A percentile compares a stretch with the other conserved stretches of the same genome.
Conservation (phyloP, 2,329 filamentous ascomycete genomes). For the Pseudogymnoascus sp. region DNA sequence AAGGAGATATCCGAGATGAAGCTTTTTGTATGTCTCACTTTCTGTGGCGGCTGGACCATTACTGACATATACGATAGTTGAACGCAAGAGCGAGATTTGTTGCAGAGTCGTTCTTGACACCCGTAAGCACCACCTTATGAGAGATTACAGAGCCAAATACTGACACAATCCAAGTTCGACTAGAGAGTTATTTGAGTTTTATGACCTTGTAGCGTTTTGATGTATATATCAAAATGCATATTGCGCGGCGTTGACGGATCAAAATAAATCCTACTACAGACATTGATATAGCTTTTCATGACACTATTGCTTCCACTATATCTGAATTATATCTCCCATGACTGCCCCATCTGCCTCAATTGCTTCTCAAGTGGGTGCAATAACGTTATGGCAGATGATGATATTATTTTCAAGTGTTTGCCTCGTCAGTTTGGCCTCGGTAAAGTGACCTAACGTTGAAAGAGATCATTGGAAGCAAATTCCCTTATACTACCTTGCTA, state of each 20-base stretch:
- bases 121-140: slow-evolving; percentile 44
- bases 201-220: slow-evolving; percentile 9
- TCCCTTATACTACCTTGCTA: not conserved
- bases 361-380: not conserved
- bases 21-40: slow-evolving; percentile 69
- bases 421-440: not conserved
- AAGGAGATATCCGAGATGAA: slow-evolving; percentile 99
- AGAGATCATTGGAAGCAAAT: not conserved
- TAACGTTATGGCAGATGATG: not conserved
- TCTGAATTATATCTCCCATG: not conserved
- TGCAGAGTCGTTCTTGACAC: slow-evolving; percentile 95
- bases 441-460: not conserved
- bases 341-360: not conserved
- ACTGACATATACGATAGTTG: slow-evolving; percentile 49
- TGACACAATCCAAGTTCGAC: slow-evolving; percentile 1
- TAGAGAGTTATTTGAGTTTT: not conserved
- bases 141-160: not conserved
- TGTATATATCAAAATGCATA: slow-evolving; percentile 8
- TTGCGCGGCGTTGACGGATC: slow-evolving; percentile 10
- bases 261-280: slow-evolving; percentile 7
- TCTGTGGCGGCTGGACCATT: slow-evolving; percentile 2
- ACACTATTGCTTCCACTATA: not conserved
- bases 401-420: not conserved
- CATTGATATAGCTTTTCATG: slow-evolving; percentile 10
- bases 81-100: slow-evolving; percentile 96